Conservation (phyloP, 2,329 filamentous ascomycete genomes). For the Ophiostoma montium region DNA sequence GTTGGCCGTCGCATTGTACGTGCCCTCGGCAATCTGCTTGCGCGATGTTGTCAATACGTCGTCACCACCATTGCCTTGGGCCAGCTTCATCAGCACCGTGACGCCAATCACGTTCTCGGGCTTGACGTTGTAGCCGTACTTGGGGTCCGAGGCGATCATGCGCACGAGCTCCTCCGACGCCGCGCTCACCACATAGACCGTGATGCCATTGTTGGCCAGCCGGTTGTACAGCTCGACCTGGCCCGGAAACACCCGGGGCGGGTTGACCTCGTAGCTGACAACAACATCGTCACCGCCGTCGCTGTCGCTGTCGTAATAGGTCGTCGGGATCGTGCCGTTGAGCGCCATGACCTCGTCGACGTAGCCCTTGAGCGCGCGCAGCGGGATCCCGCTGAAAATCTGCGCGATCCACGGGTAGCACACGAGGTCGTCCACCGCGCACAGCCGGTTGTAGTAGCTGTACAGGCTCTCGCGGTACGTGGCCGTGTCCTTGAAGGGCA, state of each 20-base stretch:
- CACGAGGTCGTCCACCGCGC: not conserved
- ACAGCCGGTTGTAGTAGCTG: not conserved
- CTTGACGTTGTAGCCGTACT: slow-evolving; percentile 1
- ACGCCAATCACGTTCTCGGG: not conserved
- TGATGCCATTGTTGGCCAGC: not conserved
- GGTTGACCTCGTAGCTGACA: not conserved
- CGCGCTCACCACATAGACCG: not conserved
- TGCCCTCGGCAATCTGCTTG: not conserved
- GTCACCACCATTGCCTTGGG: not conserved
- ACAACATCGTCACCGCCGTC: too few species aligned
- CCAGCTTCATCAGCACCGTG: not conserved
- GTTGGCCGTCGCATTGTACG: not conserved
- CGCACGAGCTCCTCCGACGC: not conserved
- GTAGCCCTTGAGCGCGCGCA: not conserved
- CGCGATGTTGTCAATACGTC: not conserved
- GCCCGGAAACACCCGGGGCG: not conserved
- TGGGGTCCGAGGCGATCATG: not conserved
- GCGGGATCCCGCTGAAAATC: not conserved
- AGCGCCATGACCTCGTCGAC: not conserved
- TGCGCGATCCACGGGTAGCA: not conserved
- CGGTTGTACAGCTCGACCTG: not conserved
- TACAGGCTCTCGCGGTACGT: not conserved
- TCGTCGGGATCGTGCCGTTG: not conserved
- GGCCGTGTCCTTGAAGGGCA: not conserved
- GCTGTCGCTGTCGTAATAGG: not conserved